Percentiles rank a stretch among this genome's conserved stretches.
Evolutionary conservation across 1,284 basidiomycete genomes (phyloP).

Genomic region (Macrocybe sp.): DNA sequence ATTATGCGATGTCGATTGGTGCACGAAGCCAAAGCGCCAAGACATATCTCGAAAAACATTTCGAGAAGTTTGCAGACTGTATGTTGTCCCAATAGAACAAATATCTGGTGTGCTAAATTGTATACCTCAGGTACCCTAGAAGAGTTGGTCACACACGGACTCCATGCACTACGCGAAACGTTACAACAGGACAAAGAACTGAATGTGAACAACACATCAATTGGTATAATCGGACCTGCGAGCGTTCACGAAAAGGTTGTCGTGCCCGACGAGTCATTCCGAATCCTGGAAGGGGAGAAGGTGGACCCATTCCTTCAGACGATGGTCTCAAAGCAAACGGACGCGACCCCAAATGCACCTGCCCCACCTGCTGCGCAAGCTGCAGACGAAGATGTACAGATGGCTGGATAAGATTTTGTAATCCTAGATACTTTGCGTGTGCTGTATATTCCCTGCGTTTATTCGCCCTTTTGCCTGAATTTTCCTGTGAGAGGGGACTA

Average conservation of each 20-base stretch:
- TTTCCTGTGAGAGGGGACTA: too few species aligned
- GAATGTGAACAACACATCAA: constrained; percentile 86
- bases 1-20: constrained; percentile 98
- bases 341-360: constrained; percentile 29
- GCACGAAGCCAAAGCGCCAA: constrained; percentile 97
- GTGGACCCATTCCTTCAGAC: constrained; percentile 69
- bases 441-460: too few species aligned
- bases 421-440: neutral
- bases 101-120: neutral
- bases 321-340: constrained; percentile 62
- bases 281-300: constrained; percentile 74
- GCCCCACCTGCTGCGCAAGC: constrained; percentile 31
- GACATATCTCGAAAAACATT: constrained; percentile 96
- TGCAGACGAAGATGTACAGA: constrained; percentile 73
- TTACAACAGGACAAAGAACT: constrained; percentile 97
- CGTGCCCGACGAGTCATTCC: constrained; percentile 56
- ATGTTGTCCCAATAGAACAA: constrained; percentile 26
- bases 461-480: too few species aligned
- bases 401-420: constrained; percentile 50
- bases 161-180: constrained; percentile 91
- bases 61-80: constrained; percentile 84
- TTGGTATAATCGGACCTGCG: constrained; percentile 81
- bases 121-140: constrained; percentile 64
- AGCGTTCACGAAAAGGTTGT: constrained; percentile 53
- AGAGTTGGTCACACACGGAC: constrained; percentile 85